Evolutionary conservation across 495 filamentous ascomycete genomes (phyloP), one percentile per base, ranked within the genome.

Genomic region (Haplographium delicatum): DNA sequence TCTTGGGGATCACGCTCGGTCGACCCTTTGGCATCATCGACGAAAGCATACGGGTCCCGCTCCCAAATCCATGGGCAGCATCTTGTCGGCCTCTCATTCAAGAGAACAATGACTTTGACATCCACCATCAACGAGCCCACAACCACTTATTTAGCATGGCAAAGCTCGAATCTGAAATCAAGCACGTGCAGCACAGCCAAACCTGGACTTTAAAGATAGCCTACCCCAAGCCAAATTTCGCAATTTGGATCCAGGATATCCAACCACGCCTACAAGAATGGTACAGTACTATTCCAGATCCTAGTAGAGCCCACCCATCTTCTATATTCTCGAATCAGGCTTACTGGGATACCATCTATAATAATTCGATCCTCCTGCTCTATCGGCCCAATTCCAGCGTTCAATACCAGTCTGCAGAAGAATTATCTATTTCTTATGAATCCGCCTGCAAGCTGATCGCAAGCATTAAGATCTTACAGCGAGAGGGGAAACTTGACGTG

Each of bases 261-360:
- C 56, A 59, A 11, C 59, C 59, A 5, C 56, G 59, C 16, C 59
- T 61, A 5, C 30, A 27, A 35, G 56, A 53, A 27, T 61, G 59
- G 59, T 51, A 56, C 33, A 47, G 53, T 33, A 51, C 30, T 10
- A 61, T 59, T 34, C 59, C 59, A 9, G 44, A 56, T 18, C 52
- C 50, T 48, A 26, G 45, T 4, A 55, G 48, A 50, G 47, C 59
- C 8, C 51, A 61, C 35, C 59, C 56, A 22, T 53, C 52, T 34
- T 55, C 50, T 9, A 61, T 58, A 31, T 61, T 58, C 35, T 47
- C 59, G 6, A 47, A 59, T 19, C 56, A 61, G 38, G 40, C 33
- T 20, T 61, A 53, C 45, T 61, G 59, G 59, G 59, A 61, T 35
- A 46, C 59, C n/a, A 61, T 44, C 22, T 61, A 53, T 43, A 43